Evolutionary conservation across 2,329 filamentous ascomycete species (phyloP).

Genomic region (Fusarium transvaalense): DNA sequence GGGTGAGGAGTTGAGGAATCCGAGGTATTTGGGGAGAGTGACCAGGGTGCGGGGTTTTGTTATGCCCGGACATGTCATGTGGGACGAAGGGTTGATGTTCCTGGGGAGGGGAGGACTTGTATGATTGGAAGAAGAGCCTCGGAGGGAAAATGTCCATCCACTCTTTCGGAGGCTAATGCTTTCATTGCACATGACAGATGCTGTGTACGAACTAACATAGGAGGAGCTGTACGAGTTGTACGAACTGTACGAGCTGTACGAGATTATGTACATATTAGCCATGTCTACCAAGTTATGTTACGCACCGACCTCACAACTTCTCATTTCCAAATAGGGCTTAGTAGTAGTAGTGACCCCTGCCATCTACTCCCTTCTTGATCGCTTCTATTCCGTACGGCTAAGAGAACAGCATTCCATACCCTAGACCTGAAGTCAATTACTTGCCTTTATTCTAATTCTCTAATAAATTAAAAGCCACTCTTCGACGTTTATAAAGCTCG

Average conservation of each 20-base stretch:
- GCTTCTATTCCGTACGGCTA: too few species aligned
- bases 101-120: not conserved
- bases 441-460: too few species aligned
- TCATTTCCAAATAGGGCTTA: too few species aligned
- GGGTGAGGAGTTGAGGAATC: constrained; percentile 31
- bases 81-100: not conserved
- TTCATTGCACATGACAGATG: not conserved
- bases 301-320: too few species aligned
- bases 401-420: too few species aligned
- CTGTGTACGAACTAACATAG: not conserved
- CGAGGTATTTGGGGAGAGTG: not conserved
- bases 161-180: not conserved
- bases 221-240: not conserved
- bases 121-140: not conserved
- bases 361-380: not conserved
- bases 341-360: too few species aligned
- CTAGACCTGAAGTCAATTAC: too few species aligned
- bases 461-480: too few species aligned
- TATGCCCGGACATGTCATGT: constrained; percentile 3
- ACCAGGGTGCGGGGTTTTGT: not conserved
- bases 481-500: too few species aligned
- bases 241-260: too few species aligned
- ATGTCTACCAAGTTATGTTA: too few species aligned
- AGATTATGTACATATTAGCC: too few species aligned
- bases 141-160: not conserved